phyloP scores from a whole-genome alignment of 202 grass and related monocot species.

The Brachypodium distachyon region DNA sequence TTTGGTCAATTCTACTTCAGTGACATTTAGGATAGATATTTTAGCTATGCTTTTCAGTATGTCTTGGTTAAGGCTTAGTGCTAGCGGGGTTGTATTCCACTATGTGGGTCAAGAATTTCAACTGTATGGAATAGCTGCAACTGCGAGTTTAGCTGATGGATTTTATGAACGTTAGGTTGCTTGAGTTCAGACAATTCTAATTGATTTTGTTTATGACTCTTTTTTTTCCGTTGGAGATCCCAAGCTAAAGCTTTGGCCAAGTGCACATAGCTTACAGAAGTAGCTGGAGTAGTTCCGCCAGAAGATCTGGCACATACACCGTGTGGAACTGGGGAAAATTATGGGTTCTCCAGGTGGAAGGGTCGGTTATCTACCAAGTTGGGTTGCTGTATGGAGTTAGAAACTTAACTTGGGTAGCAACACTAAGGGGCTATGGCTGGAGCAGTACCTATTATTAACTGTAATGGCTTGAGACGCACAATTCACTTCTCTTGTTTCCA shows the following conservation, averaged over 20 bases:
- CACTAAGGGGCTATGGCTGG: background rate
- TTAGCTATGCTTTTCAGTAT: background rate
- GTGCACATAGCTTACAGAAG: background rate
- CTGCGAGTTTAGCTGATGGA: background rate
- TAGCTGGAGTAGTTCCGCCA: background rate
- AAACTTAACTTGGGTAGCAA: background rate
- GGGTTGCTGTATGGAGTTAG: background rate
- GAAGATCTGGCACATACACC: background rate
- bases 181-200: background rate
- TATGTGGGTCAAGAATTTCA: background rate
- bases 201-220: conserved; percentile 3
- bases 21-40: background rate
- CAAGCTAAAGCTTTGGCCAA: background rate
- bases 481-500: background rate
- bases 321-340: background rate
- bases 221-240: background rate
- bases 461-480: background rate
- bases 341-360: background rate
- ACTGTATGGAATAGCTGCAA: background rate
- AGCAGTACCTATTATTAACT: background rate
- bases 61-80: background rate
- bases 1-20: conserved; percentile 1
- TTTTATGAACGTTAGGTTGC: background rate
- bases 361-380: background rate
- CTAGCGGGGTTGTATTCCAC: background rate